Conservation (phyloP, 2,329 filamentous ascomycete genomes). For the Fusarium sp. region DNA sequence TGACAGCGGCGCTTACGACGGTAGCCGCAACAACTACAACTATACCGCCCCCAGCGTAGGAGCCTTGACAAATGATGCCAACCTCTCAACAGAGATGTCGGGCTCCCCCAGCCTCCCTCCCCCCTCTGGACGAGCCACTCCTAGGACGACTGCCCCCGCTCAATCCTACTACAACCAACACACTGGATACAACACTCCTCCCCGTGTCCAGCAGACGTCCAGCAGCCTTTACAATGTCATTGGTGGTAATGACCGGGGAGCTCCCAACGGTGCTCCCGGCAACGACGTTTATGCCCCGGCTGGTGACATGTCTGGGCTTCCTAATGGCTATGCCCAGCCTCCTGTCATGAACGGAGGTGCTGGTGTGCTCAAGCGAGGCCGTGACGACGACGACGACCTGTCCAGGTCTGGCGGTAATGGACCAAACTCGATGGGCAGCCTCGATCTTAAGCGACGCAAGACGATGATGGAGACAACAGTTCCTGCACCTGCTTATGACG, state of each 20-base stretch:
- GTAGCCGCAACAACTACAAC: slow-evolving; percentile 76
- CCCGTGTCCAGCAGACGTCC: slow-evolving; percentile 71
- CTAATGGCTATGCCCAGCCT: slow-evolving; percentile 66
- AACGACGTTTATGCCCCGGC: slow-evolving; percentile 76
- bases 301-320: slow-evolving; percentile 64
- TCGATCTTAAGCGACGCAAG: slow-evolving; percentile 80
- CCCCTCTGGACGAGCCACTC: slow-evolving; percentile 83
- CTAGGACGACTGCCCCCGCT: slow-evolving; percentile 75
- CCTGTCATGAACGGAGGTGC: slow-evolving; percentile 69
- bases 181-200: slow-evolving; percentile 78
- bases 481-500: slow-evolving; percentile 59
- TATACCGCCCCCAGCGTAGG: slow-evolving; percentile 75
- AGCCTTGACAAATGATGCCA: slow-evolving; percentile 74
- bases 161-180: slow-evolving; percentile 76
- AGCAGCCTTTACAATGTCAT: slow-evolving; percentile 91
- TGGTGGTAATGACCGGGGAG: slow-evolving; percentile 78
- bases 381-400: slow-evolving; percentile 66
- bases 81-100: slow-evolving; percentile 82
- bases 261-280: slow-evolving; percentile 64
- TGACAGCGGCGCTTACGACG: slow-evolving; percentile 76
- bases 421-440: slow-evolving; percentile 51
- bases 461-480: slow-evolving; percentile 70
- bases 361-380: slow-evolving; percentile 55
- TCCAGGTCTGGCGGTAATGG: slow-evolving; percentile 67
- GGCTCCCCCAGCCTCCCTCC: slow-evolving; percentile 81